Percentiles rank a stretch among this genome's conserved stretches.
Evolutionary conservation across 2,329 filamentous ascomycete genomes (phyloP).

Genomic region (Pseudogymnoascus sp.): DNA sequence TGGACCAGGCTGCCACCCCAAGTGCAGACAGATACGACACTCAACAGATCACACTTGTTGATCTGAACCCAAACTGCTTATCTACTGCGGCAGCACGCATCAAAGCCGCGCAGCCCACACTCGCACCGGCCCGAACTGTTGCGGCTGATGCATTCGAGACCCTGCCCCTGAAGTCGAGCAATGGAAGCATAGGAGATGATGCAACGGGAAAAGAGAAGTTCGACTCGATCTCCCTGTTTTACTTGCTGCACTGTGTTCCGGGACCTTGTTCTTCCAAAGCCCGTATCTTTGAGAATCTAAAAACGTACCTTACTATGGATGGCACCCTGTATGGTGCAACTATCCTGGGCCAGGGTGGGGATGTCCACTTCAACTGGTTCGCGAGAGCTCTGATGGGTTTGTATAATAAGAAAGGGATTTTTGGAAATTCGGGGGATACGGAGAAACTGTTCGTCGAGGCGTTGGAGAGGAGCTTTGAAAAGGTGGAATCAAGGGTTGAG

Average conservation of each 20-base stretch:
- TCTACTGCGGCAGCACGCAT: slow-evolving; percentile 21
- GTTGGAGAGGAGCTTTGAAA: slow-evolving; percentile 33
- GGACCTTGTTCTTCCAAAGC: slow-evolving; percentile 28
- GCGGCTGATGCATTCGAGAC: slow-evolving; percentile 35
- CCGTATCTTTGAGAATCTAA: slow-evolving; percentile 30
- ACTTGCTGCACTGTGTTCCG: slow-evolving; percentile 39
- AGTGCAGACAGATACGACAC: background rate
- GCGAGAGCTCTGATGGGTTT: slow-evolving; percentile 26
- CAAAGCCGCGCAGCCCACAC: slow-evolving; percentile 21
- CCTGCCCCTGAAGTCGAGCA: slow-evolving; percentile 21
- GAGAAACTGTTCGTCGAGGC: slow-evolving; percentile 31
- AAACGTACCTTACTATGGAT: slow-evolving; percentile 29
- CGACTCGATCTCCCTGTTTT: slow-evolving; percentile 40
- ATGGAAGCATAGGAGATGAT: slow-evolving; percentile 5
- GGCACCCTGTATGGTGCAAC: slow-evolving; percentile 37
- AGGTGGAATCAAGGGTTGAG: slow-evolving; percentile 36
- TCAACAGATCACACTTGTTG: slow-evolving; percentile 23
- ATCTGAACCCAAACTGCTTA: slow-evolving; percentile 30
- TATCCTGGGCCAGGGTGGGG: slow-evolving; percentile 30
- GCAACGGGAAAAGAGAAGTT: slow-evolving; percentile 27
- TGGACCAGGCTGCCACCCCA: slow-evolving; percentile 10
- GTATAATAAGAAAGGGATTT: slow-evolving; percentile 35
- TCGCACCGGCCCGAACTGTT: slow-evolving; percentile 21
- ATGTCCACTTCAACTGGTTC: slow-evolving; percentile 26
- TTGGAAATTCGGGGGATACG: slow-evolving; percentile 37